A percentile compares a stretch with the other conserved stretches of the same genome.
Evolutionary conservation across 192 early-diverging fungal species (phyloP).

Genomic region (Nowakowskiella sp.): DNA sequence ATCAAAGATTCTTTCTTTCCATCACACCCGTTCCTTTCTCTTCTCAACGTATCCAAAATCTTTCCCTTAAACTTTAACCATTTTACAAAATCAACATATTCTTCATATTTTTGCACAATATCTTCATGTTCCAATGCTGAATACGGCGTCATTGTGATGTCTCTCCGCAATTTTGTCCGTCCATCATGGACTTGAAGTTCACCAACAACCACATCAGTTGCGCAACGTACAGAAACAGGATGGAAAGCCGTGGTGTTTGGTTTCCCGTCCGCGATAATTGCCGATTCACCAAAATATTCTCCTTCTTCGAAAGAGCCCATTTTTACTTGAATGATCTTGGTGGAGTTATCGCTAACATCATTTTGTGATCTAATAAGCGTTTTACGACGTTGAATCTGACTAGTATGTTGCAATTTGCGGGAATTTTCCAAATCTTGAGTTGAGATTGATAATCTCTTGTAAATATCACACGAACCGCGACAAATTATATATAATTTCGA

Average conservation of each 20-base stretch:
- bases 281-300: conserved; percentile 34
- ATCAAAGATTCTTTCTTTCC: no score
- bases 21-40: neutral
- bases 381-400: no score
- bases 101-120: neutral
- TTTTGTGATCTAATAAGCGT: no score
- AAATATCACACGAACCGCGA: no score
- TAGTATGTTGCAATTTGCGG: no score
- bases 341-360: no score
- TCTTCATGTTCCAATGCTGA: neutral
- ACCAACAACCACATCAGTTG: conserved; percentile 13
- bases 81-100: neutral
- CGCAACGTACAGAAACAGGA: conserved; percentile 5
- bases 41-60: neutral
- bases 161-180: neutral
- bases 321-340: no score
- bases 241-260: neutral
- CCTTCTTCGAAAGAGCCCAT: conserved; percentile 11
- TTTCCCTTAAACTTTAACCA: neutral
- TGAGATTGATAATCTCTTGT: no score
- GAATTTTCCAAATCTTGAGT: no score
- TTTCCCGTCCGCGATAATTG: conserved; percentile 8
- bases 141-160: neutral
- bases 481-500: no score
- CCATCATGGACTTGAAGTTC: conserved; percentile 15